These are phyloP conservation scores for Aspergillus bertholletiae DNA, from an alignment of 495 filamentous ascomycete species.

Conservation along the genomic window DNA sequence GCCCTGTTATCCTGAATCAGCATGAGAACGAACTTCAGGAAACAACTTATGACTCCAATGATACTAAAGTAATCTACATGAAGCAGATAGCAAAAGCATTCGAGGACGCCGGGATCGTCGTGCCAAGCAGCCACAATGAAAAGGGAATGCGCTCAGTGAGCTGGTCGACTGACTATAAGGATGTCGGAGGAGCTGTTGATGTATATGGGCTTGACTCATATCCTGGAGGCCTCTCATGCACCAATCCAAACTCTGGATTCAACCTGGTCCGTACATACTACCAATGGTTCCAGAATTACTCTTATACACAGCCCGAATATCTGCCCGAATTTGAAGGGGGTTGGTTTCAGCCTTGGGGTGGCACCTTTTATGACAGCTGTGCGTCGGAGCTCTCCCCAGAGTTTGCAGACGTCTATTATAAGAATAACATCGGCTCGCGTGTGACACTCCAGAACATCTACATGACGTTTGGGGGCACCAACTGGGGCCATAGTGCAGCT, in stretches of 20 bases:
- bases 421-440: constrained; percentile 50
- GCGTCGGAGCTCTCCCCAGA: constrained; percentile 42
- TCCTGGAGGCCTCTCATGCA: constrained; percentile 50
- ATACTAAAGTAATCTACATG: constrained; percentile 9
- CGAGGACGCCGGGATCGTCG: constrained; percentile 43
- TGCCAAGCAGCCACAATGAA: constrained; percentile 52
- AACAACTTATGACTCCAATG: not conserved
- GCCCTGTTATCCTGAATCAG: constrained; percentile 51
- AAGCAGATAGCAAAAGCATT: constrained; percentile 47
- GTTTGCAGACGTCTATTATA: constrained; percentile 56
- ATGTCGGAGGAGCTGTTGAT: constrained; percentile 53
- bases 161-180: constrained; percentile 53
- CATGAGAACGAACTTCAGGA: constrained; percentile 49
- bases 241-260: constrained; percentile 45
- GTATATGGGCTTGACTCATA: constrained; percentile 55
- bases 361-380: constrained; percentile 45
- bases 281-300: constrained; percentile 55
- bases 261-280: constrained; percentile 50
- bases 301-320: constrained; percentile 48
- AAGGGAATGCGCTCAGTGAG: constrained; percentile 48
- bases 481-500: constrained; percentile 49
- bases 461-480: constrained; percentile 57
- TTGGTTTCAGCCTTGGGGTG: constrained; percentile 51
- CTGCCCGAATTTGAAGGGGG: constrained; percentile 53
- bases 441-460: constrained; percentile 50